These are phyloP conservation scores for Magnaporthiopsis rhizophila DNA, from an alignment of 2,329 filamentous ascomycete genomes.

Conservation along the genomic window DNA sequence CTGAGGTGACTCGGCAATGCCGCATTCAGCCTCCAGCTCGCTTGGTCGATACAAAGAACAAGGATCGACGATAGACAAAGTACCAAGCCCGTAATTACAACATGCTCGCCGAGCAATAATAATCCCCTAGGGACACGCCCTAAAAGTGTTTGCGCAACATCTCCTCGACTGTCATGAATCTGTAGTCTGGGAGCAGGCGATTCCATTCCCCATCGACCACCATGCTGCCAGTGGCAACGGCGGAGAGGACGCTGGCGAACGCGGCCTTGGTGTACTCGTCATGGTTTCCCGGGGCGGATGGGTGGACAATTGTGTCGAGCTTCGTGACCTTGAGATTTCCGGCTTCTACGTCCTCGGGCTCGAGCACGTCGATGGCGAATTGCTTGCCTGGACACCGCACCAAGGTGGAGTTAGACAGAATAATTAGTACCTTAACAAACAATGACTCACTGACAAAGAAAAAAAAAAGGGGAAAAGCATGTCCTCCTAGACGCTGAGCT, in stretches of 20 bases:
- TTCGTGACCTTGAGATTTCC: conserved; percentile 32
- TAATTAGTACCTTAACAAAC: no score
- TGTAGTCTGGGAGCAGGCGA: conserved; percentile 31
- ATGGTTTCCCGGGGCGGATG: conserved; percentile 25
- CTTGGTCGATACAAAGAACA: no score
- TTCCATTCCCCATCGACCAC: conserved; percentile 35
- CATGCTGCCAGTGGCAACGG: conserved; percentile 33
- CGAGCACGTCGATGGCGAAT: not conserved
- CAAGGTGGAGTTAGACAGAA: not conserved
- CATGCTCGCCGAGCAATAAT: no score
- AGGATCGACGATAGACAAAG: no score
- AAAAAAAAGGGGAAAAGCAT: not conserved
- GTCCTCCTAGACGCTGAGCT: not conserved
- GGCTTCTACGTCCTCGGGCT: not conserved
- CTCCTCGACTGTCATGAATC: conserved; percentile 30
- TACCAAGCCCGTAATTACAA: no score
- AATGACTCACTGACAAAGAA: not conserved
- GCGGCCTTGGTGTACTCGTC: conserved; percentile 26
- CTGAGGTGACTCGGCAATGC: no score
- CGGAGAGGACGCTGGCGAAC: conserved; percentile 32
- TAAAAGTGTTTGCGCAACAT: not conserved
- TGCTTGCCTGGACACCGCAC: not conserved
- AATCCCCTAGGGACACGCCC: no score
- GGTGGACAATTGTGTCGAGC: conserved; percentile 26
- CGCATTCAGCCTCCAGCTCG: no score